phyloP scores from a whole-genome alignment of 495 filamentous ascomycete genomes.

The Neurospora sp. region DNA sequence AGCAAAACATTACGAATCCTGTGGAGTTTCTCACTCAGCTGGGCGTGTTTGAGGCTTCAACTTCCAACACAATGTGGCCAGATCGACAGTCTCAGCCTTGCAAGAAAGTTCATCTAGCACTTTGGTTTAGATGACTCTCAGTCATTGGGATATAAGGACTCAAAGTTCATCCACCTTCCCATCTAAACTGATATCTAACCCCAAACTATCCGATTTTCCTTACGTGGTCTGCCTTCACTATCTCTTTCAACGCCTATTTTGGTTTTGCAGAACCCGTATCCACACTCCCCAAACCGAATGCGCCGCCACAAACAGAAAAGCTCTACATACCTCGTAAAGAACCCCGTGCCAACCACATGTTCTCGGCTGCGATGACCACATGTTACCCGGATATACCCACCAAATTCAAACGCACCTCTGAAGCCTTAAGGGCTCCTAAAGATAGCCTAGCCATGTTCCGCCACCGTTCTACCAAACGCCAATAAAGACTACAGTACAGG shows the following conservation, averaged over 20 bases:
- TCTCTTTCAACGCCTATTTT: not conserved
- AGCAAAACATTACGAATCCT: not conserved
- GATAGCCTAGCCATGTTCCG: not conserved
- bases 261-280: not conserved
- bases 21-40: not conserved
- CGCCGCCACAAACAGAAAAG: not conserved
- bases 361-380: not conserved
- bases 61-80: not conserved
- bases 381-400: not conserved
- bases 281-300: not conserved
- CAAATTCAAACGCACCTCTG: not conserved
- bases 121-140: not conserved
- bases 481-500: not conserved
- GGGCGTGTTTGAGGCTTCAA: not conserved
- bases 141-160: not conserved
- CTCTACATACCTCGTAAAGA: not conserved
- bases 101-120: not conserved
- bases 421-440: not conserved
- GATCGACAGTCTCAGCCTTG: not conserved
- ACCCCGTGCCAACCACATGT: not conserved
- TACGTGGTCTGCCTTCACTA: not conserved
- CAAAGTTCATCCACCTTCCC: not conserved
- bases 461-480: not conserved
- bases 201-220: not conserved
- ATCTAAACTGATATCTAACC: not conserved